A percentile compares a stretch with the other conserved stretches of the same genome.
Evolutionary conservation across 2,329 filamentous ascomycete genomes (phyloP).

Genomic region (Eutypella sp.): DNA sequence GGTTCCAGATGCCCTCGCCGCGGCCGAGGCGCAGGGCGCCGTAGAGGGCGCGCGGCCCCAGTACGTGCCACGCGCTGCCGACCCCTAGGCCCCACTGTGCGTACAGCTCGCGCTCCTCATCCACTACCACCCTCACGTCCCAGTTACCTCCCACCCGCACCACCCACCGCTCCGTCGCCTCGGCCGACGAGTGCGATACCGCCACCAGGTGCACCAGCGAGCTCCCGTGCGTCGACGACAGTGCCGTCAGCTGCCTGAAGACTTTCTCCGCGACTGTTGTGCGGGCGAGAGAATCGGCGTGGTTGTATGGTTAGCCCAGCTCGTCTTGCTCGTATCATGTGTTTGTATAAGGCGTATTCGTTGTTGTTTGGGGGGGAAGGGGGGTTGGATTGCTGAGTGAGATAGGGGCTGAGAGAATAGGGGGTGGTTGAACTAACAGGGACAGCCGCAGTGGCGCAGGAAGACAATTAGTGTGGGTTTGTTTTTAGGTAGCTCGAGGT

Average conservation of each 20-base stretch:
- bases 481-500: constrained; percentile 46
- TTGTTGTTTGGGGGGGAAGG: neutral
- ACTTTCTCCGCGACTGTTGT: constrained; percentile 61
- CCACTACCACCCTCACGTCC: constrained; percentile 54
- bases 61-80: constrained; percentile 56
- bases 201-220: constrained; percentile 52
- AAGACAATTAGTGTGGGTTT: constrained; percentile 62
- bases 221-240: constrained; percentile 40
- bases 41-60: constrained; percentile 54
- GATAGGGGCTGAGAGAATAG: neutral
- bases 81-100: constrained; percentile 62
- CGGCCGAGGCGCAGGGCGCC: constrained; percentile 53
- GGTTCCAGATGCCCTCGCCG: constrained; percentile 62
- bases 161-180: constrained; percentile 54
- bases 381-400: neutral
- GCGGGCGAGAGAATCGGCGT: neutral
- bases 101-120: constrained; percentile 56
- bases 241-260: constrained; percentile 48
- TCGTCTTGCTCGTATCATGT: neutral
- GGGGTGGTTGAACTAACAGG: constrained; percentile 46
- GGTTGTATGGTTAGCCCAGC: too few relatives aligned
- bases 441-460: constrained; percentile 68
- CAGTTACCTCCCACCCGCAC: constrained; percentile 50
- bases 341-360: neutral
- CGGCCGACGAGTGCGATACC: constrained; percentile 53